These are phyloP conservation scores for Tolypocladium pustulatum DNA, from an alignment of 2,329 filamentous ascomycete genomes.

Conservation along the genomic window DNA sequence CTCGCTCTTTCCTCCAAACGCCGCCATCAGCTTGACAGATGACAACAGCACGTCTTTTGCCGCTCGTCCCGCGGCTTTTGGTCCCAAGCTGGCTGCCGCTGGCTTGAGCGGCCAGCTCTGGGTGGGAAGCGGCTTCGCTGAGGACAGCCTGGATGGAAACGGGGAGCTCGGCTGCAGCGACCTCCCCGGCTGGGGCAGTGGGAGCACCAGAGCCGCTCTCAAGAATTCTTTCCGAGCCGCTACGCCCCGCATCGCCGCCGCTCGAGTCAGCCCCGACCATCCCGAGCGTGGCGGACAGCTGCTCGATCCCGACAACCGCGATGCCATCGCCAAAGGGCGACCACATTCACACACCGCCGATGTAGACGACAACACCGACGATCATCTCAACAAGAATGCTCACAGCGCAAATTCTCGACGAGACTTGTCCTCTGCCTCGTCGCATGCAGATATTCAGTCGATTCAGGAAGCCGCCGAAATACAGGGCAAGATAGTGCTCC, in stretches of 20 bases:
- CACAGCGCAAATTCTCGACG: conserved; percentile 19
- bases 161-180: conserved; percentile 94
- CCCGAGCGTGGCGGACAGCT: conserved; percentile 10
- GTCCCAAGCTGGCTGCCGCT: conserved; percentile 61
- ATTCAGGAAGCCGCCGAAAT: conserved; percentile 90
- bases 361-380: conserved; percentile 69
- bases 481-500: conserved; percentile 78
- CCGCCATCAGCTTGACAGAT: conserved; percentile 90
- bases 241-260: conserved; percentile 10
- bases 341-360: not conserved
- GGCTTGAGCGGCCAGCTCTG: conserved; percentile 85
- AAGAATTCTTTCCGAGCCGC: conserved; percentile 26
- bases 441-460: conserved; percentile 85
- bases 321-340: conserved; percentile 5
- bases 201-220: conserved; percentile 33
- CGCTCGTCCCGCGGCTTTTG: conserved; percentile 86
- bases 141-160: conserved; percentile 60
- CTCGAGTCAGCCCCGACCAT: conserved; percentile 6
- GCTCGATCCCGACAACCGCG: conserved; percentile 18
- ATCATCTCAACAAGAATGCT: conserved; percentile 58
- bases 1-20: conserved; percentile 87
- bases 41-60: conserved; percentile 98
- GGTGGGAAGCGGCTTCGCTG: conserved; percentile 86
- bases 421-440: conserved; percentile 25
- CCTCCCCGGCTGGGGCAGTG: conserved; percentile 75